These are phyloP conservation scores for Claviceps pazoutovae DNA, from an alignment of 2,329 filamentous ascomycete species.

Conservation along the genomic window DNA sequence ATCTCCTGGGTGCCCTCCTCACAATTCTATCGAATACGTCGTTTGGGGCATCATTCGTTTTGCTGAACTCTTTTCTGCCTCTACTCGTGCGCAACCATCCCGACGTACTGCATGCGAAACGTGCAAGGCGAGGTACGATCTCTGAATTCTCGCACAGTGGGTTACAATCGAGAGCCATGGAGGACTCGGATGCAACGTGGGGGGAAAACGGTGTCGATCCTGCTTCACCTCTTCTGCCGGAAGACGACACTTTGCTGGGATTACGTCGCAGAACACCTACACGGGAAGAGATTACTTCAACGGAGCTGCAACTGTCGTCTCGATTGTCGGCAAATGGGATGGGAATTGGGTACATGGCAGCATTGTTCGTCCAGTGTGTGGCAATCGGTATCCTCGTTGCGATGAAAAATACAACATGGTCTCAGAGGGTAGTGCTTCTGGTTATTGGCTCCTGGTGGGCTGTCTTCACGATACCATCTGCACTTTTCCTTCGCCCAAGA, in stretches of 20 bases:
- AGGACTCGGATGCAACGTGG: conserved; percentile 19
- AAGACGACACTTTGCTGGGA: conserved; percentile 11
- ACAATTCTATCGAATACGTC: conserved; percentile 88
- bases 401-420: conserved; percentile 67
- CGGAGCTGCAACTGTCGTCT: conserved; percentile 70
- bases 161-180: conserved; percentile 21
- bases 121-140: conserved; percentile 13
- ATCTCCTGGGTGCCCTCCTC: conserved; percentile 67
- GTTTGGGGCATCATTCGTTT: conserved; percentile 87
- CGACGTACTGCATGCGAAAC: conserved; percentile 21
- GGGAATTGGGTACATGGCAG: conserved; percentile 83
- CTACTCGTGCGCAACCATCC: conserved; percentile 81
- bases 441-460: conserved; percentile 89
- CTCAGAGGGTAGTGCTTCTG: conserved; percentile 75
- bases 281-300: conserved; percentile 38
- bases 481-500: conserved; percentile 73
- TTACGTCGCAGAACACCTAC: conserved; percentile 23
- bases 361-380: conserved; percentile 68
- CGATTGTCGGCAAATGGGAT: conserved; percentile 86
- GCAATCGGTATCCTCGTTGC: conserved; percentile 64
- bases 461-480: conserved; percentile 75
- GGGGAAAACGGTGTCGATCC: conserved; percentile 24
- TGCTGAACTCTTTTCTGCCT: conserved; percentile 89
- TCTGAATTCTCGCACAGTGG: conserved; percentile 18
- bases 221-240: conserved; percentile 32